A percentile compares a stretch with the other conserved stretches of the same genome.
phyloP scores from a whole-genome alignment of 768 basidiomycete species.

The Amanita molliuscula region DNA sequence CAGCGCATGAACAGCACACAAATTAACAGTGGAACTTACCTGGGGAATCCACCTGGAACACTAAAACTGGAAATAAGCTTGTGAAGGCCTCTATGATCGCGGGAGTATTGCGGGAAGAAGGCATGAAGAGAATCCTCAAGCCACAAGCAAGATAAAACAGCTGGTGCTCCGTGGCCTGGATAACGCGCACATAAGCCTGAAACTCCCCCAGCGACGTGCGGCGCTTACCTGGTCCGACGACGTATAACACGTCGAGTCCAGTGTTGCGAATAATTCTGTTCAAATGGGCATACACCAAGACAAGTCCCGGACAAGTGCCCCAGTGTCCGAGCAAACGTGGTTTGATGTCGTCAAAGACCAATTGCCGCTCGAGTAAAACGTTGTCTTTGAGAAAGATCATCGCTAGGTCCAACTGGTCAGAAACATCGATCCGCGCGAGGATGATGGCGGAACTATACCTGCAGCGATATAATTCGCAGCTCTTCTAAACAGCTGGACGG shows the following conservation, averaged over 20 bases:
- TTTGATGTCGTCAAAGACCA: constrained; percentile 68
- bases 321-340: constrained; percentile 73
- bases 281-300: constrained; percentile 62
- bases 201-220: not conserved
- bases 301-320: constrained; percentile 76
- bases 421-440: not conserved
- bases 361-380: constrained; percentile 48
- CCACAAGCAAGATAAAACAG: constrained; percentile 78
- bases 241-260: constrained; percentile 55
- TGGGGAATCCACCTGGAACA: constrained; percentile 77
- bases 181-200: not conserved
- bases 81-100: constrained; percentile 46
- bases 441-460: constrained; percentile 23
- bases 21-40: constrained; percentile 21
- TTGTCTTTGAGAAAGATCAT: constrained; percentile 82
- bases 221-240: constrained; percentile 63
- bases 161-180: constrained; percentile 77
- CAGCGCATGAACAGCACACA: not conserved
- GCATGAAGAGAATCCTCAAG: constrained; percentile 62
- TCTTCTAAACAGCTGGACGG: constrained; percentile 42
- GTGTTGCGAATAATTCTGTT: constrained; percentile 54
- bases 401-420: constrained; percentile 25
- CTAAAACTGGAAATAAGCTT: constrained; percentile 70
- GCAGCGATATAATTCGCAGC: constrained; percentile 66
- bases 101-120: constrained; percentile 50